A percentile compares a stretch with the other conserved stretches of the same genome.
These are phyloP conservation scores for Marvania coccoides DNA, from an alignment of 139 green algal genomes.

Conservation along the genomic window DNA sequence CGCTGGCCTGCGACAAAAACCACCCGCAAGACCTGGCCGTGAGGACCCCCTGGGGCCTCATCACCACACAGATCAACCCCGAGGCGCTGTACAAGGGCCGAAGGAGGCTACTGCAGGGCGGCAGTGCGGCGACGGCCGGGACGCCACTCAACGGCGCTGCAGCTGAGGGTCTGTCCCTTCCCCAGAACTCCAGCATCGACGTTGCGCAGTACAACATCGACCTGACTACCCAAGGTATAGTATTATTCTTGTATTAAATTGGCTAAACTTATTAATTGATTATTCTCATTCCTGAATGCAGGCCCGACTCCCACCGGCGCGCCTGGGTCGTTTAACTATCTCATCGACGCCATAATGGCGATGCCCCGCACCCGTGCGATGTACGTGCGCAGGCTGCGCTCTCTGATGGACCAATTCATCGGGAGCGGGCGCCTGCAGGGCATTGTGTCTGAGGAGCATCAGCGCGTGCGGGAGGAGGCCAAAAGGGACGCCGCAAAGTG, in stretches of 20 bases:
- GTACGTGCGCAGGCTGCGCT: conserved; percentile 77
- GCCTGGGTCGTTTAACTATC: conserved; percentile 74
- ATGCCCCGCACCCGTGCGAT: conserved; percentile 59
- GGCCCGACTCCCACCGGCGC: conserved; percentile 24
- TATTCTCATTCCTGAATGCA: too few species aligned
- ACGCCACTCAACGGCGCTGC: conserved; percentile 1
- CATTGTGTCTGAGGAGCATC: conserved; percentile 36
- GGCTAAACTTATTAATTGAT: too few species aligned
- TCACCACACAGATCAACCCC: conserved; percentile 18
- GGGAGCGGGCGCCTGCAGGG: conserved; percentile 29
- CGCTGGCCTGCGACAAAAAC: conserved; percentile 75
- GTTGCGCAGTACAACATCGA: conserved; percentile 7
- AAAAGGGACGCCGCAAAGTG: conserved; percentile 45
- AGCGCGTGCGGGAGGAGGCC: conserved; percentile 36
- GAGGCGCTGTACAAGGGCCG: background rate
- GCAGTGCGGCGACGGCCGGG: background rate
- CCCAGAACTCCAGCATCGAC: conserved; percentile 13
- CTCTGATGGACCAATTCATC: conserved; percentile 66
- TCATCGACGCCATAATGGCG: conserved; percentile 69
- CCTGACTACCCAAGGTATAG: conserved; percentile 3
- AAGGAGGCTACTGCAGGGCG: background rate
- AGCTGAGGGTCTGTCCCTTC: conserved; percentile 1
- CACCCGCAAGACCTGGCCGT: conserved; percentile 63
- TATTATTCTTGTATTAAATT: too few species aligned
- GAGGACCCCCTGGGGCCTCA: conserved; percentile 41